A percentile compares a stretch with the other conserved stretches of the same genome.
These are phyloP conservation scores for Vaccinium vitisidaea DNA, from an alignment of 148 eudicot species.

Conservation along the genomic window DNA sequence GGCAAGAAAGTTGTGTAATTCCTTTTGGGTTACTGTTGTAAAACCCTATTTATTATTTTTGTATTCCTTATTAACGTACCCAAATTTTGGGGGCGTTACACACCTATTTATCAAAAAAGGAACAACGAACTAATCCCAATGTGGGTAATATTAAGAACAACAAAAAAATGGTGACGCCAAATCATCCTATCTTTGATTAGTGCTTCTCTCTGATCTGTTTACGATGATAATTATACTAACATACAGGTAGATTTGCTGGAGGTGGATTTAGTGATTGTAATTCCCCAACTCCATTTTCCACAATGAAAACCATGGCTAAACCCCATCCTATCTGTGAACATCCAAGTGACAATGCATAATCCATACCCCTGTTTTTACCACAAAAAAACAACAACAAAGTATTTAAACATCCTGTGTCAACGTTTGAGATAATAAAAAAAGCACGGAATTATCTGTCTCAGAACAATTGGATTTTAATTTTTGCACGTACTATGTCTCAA, in stretches of 20 bases:
- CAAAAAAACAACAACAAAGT: not conserved
- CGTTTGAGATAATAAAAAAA: too few species aligned
- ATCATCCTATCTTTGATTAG: not conserved
- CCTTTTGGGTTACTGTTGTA: too few species aligned
- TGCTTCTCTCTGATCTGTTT: not conserved
- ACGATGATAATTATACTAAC: conserved; percentile 27
- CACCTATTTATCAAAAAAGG: conserved; percentile 12
- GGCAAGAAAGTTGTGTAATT: too few species aligned
- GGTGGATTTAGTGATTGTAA: conserved; percentile 48
- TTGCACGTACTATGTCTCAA: too few species aligned
- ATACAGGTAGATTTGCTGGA: conserved; percentile 61
- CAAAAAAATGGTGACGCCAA: not conserved
- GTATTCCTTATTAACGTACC: too few species aligned
- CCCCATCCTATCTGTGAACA: conserved; percentile 75
- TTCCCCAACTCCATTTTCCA: conserved; percentile 65
- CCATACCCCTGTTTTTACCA: conserved; percentile 58
- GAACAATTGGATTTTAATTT: too few species aligned
- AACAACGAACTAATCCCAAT: conserved; percentile 23
- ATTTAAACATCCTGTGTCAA: not conserved
- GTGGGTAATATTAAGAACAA: conserved; percentile 16
- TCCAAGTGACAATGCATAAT: conserved; percentile 85
- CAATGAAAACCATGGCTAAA: conserved; percentile 71
- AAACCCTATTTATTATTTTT: too few species aligned
- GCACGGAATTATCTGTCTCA: too few species aligned
- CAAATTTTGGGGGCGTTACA: too few species aligned